phyloP scores from a whole-genome alignment of 257 asterid genomes.

The Przewalskia tangutica region DNA sequence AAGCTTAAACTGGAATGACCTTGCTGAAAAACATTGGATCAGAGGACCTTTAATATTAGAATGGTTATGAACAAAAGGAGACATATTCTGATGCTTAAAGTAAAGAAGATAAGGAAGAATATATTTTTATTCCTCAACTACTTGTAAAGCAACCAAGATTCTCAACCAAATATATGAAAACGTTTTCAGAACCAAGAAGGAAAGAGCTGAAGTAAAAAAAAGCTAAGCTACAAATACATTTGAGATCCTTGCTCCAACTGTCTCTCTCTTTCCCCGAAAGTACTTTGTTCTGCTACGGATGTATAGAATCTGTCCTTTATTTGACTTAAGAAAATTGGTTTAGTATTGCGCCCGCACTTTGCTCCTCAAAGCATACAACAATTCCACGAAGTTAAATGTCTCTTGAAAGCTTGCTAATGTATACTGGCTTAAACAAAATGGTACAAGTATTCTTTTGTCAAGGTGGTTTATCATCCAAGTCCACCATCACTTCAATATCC shows the following conservation, averaged over 20 bases:
- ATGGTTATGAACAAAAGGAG: background rate
- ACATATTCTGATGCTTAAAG: conserved; percentile 24
- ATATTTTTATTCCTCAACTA: conserved; percentile 20
- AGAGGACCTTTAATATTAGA: conserved; percentile 10
- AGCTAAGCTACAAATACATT: conserved; percentile 24
- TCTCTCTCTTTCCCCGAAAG: background rate
- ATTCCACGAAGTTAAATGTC: background rate
- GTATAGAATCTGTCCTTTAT: background rate
- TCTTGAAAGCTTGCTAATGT: background rate
- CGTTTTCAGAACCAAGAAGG: conserved; percentile 11
- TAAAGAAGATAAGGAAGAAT: conserved; percentile 25
- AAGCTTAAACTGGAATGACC: background rate
- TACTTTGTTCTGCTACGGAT: background rate
- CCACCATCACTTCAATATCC: conserved; percentile 82
- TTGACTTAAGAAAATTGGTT: background rate
- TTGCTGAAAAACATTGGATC: background rate
- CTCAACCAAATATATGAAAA: conserved; percentile 14
- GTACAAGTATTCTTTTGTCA: conserved; percentile 17
- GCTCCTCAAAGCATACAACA: background rate
- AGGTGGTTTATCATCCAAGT: conserved; percentile 59
- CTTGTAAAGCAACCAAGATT: conserved; percentile 19
- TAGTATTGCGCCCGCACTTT: background rate
- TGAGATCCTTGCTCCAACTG: conserved; percentile 9
- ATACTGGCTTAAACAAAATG: background rate
- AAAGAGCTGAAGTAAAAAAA: conserved; percentile 5